Percentiles rank a stretch among this genome's conserved stretches.
Conservation (phyloP, 805 yeast genomes). For the Tetrapisispora fleetii region DNA sequence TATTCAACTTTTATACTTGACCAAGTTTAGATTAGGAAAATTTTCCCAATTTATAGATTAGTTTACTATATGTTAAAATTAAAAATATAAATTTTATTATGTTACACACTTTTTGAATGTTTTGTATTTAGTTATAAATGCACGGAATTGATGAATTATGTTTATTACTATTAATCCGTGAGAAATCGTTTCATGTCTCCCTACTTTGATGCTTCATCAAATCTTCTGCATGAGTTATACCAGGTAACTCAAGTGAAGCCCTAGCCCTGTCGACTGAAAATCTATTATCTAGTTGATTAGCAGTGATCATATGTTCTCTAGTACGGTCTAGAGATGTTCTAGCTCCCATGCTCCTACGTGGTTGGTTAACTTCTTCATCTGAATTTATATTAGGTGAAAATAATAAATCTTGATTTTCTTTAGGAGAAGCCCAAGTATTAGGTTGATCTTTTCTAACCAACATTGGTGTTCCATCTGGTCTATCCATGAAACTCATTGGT, state of each 20-base stretch:
- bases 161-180: too few species aligned
- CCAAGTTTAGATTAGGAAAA: too few species aligned
- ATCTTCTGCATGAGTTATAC: constrained; percentile 30
- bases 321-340: constrained; percentile 33
- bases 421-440: constrained; percentile 12
- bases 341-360: constrained; percentile 2
- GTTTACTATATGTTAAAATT: too few species aligned
- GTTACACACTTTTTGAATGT: background rate
- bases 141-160: too few species aligned
- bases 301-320: constrained; percentile 29
- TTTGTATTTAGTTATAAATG: too few species aligned
- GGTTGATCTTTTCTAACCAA: constrained; percentile 11
- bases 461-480: constrained; percentile 23
- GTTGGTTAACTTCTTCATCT: background rate
- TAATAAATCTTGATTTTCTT: constrained; percentile 12
- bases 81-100: background rate
- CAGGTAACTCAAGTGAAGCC: constrained; percentile 34
- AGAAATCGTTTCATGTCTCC: background rate
- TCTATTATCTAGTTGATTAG: constrained; percentile 31
- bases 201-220: constrained; percentile 2
- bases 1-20: too few species aligned
- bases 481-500: constrained; percentile 24
- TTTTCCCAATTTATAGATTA: too few species aligned
- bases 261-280: constrained; percentile 34
- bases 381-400: constrained; percentile 13